Evolutionary conservation across 2,329 filamentous ascomycete genomes (phyloP).

Genomic region (Stemphylium vesicarium): DNA sequence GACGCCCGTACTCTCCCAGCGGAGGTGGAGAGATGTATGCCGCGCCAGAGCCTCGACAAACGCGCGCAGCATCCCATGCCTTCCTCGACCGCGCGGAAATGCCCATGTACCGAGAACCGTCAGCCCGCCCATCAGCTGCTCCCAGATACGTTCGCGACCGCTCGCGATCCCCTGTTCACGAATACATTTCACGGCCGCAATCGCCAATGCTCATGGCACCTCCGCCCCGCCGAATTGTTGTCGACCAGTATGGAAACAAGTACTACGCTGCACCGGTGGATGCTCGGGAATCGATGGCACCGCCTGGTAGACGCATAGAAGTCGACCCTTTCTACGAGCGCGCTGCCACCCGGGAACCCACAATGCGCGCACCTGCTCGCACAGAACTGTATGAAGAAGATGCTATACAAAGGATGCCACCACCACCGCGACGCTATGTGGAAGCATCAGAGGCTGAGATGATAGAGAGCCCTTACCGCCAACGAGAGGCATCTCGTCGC

Average conservation of each 20-base stretch:
- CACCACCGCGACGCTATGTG: constrained; percentile 59
- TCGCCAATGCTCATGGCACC: constrained; percentile 53
- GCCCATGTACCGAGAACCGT: constrained; percentile 47
- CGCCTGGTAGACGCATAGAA: constrained; percentile 57
- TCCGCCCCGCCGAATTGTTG: constrained; percentile 69
- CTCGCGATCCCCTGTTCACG: constrained; percentile 49
- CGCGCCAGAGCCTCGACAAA: constrained; percentile 43
- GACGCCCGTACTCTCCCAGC: constrained; percentile 51
- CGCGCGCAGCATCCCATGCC: constrained; percentile 52
- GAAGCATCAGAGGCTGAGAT: constrained; percentile 67
- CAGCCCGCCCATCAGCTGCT: constrained; percentile 44
- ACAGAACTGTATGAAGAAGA: constrained; percentile 58
- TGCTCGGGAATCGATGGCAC: constrained; percentile 62
- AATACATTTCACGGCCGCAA: constrained; percentile 48
- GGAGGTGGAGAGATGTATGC: constrained; percentile 47
- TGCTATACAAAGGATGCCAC: constrained; percentile 46
- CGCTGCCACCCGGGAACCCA: constrained; percentile 58
- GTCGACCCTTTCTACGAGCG: constrained; percentile 71
- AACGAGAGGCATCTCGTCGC: constrained; percentile 64
- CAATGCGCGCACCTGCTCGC: constrained; percentile 56
- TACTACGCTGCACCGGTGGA: constrained; percentile 67
- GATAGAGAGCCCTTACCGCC: constrained; percentile 62
- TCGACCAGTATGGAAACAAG: constrained; percentile 83
- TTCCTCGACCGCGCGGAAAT: constrained; percentile 49
- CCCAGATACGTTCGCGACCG: constrained; percentile 51